A percentile compares a stretch with the other conserved stretches of the same genome.
These are phyloP conservation scores for Bacterosira constricta DNA, from an alignment of 108 stramenopile genomes.

Conservation along the genomic window DNA sequence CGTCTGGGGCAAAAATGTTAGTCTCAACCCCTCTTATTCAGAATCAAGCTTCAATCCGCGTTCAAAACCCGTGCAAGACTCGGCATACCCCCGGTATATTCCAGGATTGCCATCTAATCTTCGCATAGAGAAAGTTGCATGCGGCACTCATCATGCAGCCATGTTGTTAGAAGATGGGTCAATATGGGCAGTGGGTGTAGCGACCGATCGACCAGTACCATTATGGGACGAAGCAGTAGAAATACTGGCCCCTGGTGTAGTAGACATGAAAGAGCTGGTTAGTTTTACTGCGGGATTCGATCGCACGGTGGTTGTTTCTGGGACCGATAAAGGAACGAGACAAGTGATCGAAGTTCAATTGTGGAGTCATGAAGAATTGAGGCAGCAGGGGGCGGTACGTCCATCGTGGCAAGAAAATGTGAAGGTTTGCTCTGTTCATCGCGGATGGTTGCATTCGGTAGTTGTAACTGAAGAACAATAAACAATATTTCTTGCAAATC, in stretches of 20 bases:
- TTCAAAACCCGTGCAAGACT: constrained; percentile 52
- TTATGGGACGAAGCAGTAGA: constrained; percentile 72
- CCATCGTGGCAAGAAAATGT: constrained; percentile 70
- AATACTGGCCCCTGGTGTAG: constrained; percentile 61
- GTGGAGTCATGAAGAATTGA: constrained; percentile 75
- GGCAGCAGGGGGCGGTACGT: constrained; percentile 65
- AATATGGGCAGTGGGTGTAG: constrained; percentile 81
- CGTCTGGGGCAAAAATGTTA: constrained; percentile 85
- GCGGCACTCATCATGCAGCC: constrained; percentile 86
- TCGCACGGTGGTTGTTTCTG: constrained; percentile 75
- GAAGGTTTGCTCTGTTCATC: constrained; percentile 68
- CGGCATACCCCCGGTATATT: constrained; percentile 55
- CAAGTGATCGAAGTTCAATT: constrained; percentile 77
- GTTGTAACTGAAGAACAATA: constrained; percentile 53
- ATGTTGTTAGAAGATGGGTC: constrained; percentile 84
- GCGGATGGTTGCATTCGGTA: constrained; percentile 84
- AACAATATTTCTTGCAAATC: not conserved
- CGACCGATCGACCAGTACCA: constrained; percentile 69
- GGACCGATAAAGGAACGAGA: constrained; percentile 32
- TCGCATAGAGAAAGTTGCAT: constrained; percentile 61
- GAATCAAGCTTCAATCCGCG: constrained; percentile 14
- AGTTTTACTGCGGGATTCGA: constrained; percentile 83
- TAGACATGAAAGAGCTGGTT: constrained; percentile 56
- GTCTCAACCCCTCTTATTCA: constrained; percentile 30
- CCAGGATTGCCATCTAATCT: constrained; percentile 62